Evolutionary conservation across 352 stramenopile genomes (phyloP).

Genomic region (Pythium phragmitis): DNA sequence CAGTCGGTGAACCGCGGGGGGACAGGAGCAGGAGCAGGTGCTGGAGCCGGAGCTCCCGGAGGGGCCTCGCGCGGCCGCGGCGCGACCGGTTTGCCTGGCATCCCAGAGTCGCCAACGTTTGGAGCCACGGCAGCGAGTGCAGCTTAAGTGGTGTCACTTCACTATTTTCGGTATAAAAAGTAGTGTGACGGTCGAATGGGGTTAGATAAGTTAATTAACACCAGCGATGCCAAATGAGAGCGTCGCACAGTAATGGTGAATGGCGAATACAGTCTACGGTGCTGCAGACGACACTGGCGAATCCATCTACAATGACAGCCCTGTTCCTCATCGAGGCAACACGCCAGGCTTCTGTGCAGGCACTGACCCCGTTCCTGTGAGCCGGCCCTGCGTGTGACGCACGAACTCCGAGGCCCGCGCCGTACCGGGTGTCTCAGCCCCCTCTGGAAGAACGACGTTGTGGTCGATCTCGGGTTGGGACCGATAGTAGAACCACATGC

Average conservation of each 20-base stretch:
- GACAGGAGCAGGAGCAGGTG: not conserved
- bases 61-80: not conserved
- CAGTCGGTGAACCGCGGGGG: not conserved
- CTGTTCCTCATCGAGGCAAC: too few species aligned
- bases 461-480: too few species aligned
- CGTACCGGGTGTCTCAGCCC: too few species aligned
- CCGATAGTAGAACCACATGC: too few species aligned
- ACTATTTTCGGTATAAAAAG: not conserved
- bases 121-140: conserved; percentile 4
- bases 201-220: not conserved
- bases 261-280: too few species aligned
- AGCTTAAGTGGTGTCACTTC: not conserved
- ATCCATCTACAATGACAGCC: too few species aligned
- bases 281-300: too few species aligned
- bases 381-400: too few species aligned
- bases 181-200: not conserved
- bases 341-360: too few species aligned
- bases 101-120: conserved; percentile 8
- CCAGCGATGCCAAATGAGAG: not conserved
- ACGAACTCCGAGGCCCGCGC: too few species aligned
- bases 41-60: not conserved
- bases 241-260: not conserved
- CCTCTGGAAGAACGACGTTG: too few species aligned
- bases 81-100: not conserved
- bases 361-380: too few species aligned